A percentile compares a stretch with the other conserved stretches of the same genome.
Conservation (phyloP, 345 rosid species). For the Pelargonium nanum region DNA sequence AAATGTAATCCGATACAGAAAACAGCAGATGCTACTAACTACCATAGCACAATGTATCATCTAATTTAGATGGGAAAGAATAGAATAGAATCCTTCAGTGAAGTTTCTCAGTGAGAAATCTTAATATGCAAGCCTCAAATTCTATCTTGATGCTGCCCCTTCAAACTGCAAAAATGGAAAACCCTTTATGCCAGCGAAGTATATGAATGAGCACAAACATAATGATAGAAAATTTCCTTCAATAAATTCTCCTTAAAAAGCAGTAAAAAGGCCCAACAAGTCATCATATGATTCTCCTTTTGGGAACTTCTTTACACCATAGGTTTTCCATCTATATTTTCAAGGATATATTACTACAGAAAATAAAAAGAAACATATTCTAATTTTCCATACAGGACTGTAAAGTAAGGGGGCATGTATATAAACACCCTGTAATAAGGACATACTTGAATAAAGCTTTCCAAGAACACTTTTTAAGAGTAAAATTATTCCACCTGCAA, state of each 20-base stretch:
- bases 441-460: too few relatives aligned
- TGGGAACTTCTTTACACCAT: background rate
- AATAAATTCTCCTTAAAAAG: background rate
- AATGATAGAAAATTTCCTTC: background rate
- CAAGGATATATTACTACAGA: background rate
- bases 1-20: background rate
- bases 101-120: background rate
- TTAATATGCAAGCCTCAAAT: background rate
- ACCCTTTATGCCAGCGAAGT: background rate
- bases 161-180: background rate
- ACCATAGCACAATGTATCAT: background rate
- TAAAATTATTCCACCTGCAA: too few relatives aligned
- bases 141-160: background rate
- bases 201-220: background rate
- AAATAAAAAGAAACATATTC: background rate
- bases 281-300: background rate
- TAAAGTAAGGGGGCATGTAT: background rate
- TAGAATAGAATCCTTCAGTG: background rate
- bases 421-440: too few relatives aligned
- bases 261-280: background rate
- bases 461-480: too few relatives aligned
- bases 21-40: background rate
- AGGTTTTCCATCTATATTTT: background rate
- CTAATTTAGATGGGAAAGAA: background rate
- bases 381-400: background rate